These are phyloP conservation scores for Tolypocladium tropicale DNA, from an alignment of 2,329 filamentous ascomycete genomes.

Conservation along the genomic window DNA sequence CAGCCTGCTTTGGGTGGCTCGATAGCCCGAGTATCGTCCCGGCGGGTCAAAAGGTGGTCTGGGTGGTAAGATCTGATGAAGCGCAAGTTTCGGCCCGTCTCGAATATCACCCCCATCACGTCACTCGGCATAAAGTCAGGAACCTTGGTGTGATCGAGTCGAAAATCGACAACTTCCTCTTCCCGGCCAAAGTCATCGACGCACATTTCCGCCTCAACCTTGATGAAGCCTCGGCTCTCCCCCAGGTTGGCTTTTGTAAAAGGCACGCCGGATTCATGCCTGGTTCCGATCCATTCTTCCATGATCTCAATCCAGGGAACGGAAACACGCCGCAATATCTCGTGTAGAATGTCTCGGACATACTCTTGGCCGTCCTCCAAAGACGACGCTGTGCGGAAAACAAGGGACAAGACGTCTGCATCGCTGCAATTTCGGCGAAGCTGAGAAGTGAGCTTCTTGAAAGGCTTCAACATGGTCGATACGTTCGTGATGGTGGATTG, in stretches of 20 bases:
- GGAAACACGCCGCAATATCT: slow-evolving; percentile 54
- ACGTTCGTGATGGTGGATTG: slow-evolving; percentile 38
- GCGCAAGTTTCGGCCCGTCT: slow-evolving; percentile 66
- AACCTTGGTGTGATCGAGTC: slow-evolving; percentile 54
- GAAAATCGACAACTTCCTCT: slow-evolving; percentile 47
- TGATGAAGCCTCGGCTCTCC: slow-evolving; percentile 48
- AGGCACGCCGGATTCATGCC: slow-evolving; percentile 43
- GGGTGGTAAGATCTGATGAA: slow-evolving; percentile 63
- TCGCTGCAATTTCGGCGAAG: slow-evolving; percentile 38
- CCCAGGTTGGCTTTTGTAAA: slow-evolving; percentile 36
- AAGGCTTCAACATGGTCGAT: slow-evolving; percentile 37
- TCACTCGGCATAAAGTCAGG: slow-evolving; percentile 63
- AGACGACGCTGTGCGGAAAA: slow-evolving; percentile 52
- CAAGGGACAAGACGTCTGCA: slow-evolving; percentile 48
- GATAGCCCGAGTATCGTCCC: slow-evolving; percentile 33
- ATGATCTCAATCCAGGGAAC: slow-evolving; percentile 57
- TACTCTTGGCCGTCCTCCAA: slow-evolving; percentile 54
- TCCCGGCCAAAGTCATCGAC: slow-evolving; percentile 50
- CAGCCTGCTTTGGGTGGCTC: slow-evolving; percentile 52
- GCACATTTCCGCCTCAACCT: slow-evolving; percentile 41
- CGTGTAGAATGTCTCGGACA: slow-evolving; percentile 53
- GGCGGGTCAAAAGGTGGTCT: slow-evolving; percentile 54
- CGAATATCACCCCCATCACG: slow-evolving; percentile 62
- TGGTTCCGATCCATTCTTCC: slow-evolving; percentile 66
- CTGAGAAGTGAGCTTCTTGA: slow-evolving; percentile 39